phyloP scores from a whole-genome alignment of 2,329 filamentous ascomycete genomes.

The Decorospora gaudefroyi region DNA sequence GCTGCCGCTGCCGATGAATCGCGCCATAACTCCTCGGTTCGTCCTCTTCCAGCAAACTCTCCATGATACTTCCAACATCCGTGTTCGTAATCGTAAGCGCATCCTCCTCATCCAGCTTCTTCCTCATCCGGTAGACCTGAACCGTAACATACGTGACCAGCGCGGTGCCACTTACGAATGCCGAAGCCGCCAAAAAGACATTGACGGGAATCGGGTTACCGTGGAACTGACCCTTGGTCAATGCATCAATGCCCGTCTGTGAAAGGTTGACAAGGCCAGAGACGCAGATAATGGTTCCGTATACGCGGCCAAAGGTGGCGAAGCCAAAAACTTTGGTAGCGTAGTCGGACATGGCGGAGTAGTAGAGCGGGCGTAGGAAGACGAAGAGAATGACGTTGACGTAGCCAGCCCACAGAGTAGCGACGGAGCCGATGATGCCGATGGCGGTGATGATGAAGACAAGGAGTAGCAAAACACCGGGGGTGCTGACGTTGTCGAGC shows the following conservation, averaged over 20 bases:
- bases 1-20: conserved; percentile 21
- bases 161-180: conserved; percentile 64
- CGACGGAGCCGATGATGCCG: conserved; percentile 73
- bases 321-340: conserved; percentile 90
- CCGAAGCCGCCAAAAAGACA: conserved; percentile 63
- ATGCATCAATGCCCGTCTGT: conserved; percentile 75
- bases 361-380: conserved; percentile 83
- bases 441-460: conserved; percentile 72
- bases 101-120: conserved; percentile 43
- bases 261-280: conserved; percentile 81
- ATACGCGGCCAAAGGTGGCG: conserved; percentile 84
- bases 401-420: conserved; percentile 71
- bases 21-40: conserved; percentile 38
- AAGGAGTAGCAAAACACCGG: conserved; percentile 70
- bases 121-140: conserved; percentile 39
- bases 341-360: conserved; percentile 87
- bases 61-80: conserved; percentile 66
- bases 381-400: conserved; percentile 77
- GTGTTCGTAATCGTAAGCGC: conserved; percentile 67
- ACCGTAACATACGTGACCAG: conserved; percentile 58
- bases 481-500: conserved; percentile 74
- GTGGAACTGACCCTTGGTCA: conserved; percentile 72
- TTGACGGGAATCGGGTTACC: conserved; percentile 80
- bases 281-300: conserved; percentile 83
- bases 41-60: conserved; percentile 45